Percentiles rank a stretch among this genome's conserved stretches.
Conservation (phyloP, 177 flowering plant species). For the Vitis hybrid region DNA sequence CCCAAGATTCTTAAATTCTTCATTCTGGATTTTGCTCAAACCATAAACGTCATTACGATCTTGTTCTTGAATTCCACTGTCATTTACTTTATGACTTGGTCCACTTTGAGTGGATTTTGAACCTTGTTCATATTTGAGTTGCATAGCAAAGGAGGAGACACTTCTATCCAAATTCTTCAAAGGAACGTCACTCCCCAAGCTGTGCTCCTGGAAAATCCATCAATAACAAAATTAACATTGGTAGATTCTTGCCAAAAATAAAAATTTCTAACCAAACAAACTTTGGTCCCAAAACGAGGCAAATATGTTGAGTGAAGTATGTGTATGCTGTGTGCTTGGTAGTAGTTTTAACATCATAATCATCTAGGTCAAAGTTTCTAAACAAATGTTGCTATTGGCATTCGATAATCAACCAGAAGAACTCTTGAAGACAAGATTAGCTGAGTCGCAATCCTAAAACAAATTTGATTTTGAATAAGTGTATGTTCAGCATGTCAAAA, state of each 20-base stretch:
- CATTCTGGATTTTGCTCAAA: background rate
- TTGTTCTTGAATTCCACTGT: slow-evolving; percentile 3
- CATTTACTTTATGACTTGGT: slow-evolving; percentile 1
- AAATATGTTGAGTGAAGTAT: too few species aligned
- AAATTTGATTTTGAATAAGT: background rate
- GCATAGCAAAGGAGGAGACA: slow-evolving; percentile 83
- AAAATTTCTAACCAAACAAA: background rate
- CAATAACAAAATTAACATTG: background rate
- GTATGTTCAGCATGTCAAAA: background rate
- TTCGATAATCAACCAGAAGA: background rate
- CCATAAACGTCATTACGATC: slow-evolving; percentile 7
- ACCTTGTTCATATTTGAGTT: slow-evolving; percentile 53
- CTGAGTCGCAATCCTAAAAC: background rate
- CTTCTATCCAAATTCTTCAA: slow-evolving; percentile 69
- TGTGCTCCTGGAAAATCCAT: slow-evolving; percentile 51
- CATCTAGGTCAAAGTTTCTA: background rate
- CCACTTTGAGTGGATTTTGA: slow-evolving; percentile 12
- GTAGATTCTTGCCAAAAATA: background rate
- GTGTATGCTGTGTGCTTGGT: background rate
- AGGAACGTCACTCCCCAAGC: slow-evolving; percentile 89
- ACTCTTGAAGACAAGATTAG: background rate
- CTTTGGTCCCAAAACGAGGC: background rate
- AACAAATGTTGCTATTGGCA: background rate
- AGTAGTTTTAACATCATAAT: background rate
- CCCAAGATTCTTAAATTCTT: slow-evolving; percentile 51